Conservation (phyloP, 768 basidiomycete species). For the Russula vinacea region DNA sequence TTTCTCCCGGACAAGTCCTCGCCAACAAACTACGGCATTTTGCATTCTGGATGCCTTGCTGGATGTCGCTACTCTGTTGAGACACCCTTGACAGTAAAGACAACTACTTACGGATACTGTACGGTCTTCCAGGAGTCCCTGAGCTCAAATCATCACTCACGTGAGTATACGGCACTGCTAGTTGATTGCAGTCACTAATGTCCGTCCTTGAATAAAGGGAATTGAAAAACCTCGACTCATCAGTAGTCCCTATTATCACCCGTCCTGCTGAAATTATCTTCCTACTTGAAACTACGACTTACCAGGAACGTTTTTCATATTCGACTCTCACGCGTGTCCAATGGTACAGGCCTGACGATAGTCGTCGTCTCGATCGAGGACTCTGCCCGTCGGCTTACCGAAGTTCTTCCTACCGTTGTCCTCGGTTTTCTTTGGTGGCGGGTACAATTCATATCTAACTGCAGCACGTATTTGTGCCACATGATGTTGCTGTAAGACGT, state of each 20-base stretch:
- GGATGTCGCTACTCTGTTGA: too few relatives aligned
- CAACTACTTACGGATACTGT: constrained; percentile 28
- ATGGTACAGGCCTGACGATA: constrained; percentile 59
- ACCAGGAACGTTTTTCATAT: constrained; percentile 49
- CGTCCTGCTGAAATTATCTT: constrained; percentile 67
- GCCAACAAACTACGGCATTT: too few relatives aligned
- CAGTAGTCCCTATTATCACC: constrained; percentile 54
- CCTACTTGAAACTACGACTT: constrained; percentile 44
- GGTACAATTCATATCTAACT: constrained; percentile 58
- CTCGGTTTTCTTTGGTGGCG: constrained; percentile 56
- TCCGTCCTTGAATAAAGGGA: constrained; percentile 29
- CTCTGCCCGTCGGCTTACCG: constrained; percentile 45
- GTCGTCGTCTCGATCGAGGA: constrained; percentile 47
- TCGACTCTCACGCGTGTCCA: constrained; percentile 66
- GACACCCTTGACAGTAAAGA: too few relatives aligned
- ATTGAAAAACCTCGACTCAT: constrained; percentile 30
- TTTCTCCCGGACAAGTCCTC: too few relatives aligned
- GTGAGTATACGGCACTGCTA: constrained; percentile 29
- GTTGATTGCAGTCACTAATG: background rate
- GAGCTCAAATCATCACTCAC: constrained; percentile 40
- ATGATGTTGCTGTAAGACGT: constrained; percentile 28
- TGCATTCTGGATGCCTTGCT: too few relatives aligned
- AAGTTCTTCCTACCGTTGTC: constrained; percentile 50
- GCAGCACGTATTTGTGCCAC: constrained; percentile 52
- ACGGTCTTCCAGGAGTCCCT: constrained; percentile 39